Percentiles rank a stretch among this genome's conserved stretches.
Conservation (phyloP, 805 yeast species). For the Priceomyces fermenticarens region DNA sequence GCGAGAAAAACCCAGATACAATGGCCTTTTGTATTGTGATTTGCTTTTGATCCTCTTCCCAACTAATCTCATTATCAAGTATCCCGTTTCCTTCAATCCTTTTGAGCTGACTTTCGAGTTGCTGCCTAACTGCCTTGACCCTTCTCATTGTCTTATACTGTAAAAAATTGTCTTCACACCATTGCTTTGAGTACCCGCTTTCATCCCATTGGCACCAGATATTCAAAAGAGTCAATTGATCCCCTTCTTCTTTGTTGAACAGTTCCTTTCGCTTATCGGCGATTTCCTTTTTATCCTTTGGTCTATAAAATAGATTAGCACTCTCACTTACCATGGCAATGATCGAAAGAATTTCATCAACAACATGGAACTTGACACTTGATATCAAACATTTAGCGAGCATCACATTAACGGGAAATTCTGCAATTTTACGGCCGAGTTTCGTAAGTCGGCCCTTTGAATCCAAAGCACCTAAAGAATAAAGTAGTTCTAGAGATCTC, state of each 20-base stretch:
- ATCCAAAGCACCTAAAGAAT: conserved; percentile 82
- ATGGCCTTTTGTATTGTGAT: conserved; percentile 50
- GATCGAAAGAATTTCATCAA: conserved; percentile 67
- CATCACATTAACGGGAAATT: conserved; percentile 90
- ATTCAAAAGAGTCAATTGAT: conserved; percentile 72
- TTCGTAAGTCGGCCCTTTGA: conserved; percentile 74
- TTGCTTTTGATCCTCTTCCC: conserved; percentile 11
- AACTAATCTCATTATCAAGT: conserved; percentile 19
- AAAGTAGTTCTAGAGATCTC: conserved; percentile 76
- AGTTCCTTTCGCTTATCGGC: conserved; percentile 63
- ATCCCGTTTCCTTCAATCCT: conserved; percentile 37
- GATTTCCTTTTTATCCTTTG: conserved; percentile 60
- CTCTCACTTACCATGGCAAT: conserved; percentile 84
- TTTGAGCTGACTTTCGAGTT: conserved; percentile 59
- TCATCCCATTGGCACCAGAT: conserved; percentile 77
- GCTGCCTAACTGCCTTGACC: conserved; percentile 68
- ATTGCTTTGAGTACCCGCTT: conserved; percentile 61
- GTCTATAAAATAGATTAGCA: conserved; percentile 65
- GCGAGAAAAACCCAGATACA: conserved; percentile 67
- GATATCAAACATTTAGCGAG: conserved; percentile 71
- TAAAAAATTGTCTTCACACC: conserved; percentile 84
- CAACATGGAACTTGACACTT: conserved; percentile 59
- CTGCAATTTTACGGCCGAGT: conserved; percentile 82
- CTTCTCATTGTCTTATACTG: conserved; percentile 72
- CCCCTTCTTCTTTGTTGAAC: conserved; percentile 63